Evolutionary conservation across 495 filamentous ascomycete genomes (phyloP).

Genomic region (Daldinia caldariorum): DNA sequence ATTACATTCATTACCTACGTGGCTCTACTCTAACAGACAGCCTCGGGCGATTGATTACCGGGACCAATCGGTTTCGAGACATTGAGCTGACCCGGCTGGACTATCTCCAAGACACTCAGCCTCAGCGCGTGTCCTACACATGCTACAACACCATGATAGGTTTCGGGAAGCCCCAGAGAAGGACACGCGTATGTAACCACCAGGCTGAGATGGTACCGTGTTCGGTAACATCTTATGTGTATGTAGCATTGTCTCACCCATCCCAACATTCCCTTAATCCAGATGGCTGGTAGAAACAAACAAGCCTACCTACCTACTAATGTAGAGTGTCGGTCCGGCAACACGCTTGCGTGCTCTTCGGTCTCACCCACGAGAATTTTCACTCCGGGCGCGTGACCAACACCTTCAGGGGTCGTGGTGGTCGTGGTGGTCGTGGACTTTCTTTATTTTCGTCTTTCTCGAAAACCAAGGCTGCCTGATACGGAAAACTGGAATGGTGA

Average conservation of each 20-base stretch:
- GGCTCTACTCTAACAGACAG: slow-evolving; percentile 32
- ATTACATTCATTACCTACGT: slow-evolving; percentile 41
- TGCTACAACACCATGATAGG: slow-evolving; percentile 19
- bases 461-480: background rate
- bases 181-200: slow-evolving; percentile 35
- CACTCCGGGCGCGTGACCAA: slow-evolving; percentile 20
- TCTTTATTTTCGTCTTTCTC: no score
- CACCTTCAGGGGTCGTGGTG: background rate
- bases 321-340: slow-evolving; percentile 8
- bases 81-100: slow-evolving; percentile 17
- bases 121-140: slow-evolving; percentile 35
- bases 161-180: slow-evolving; percentile 26
- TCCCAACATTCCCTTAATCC: background rate
- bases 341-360: background rate
- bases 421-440: background rate
- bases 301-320: no score
- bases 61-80: slow-evolving; percentile 27
- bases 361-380: slow-evolving; percentile 9
- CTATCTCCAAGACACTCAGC: slow-evolving; percentile 41
- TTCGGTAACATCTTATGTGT: background rate
- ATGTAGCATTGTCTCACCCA: slow-evolving; percentile 23
- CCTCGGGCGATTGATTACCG: slow-evolving; percentile 33
- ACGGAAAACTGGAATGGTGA: slow-evolving; percentile 6
- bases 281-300: slow-evolving; percentile 15
- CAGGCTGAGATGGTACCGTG: slow-evolving; percentile 26